Evolutionary conservation across 208 protist species (phyloP), one percentile per base, ranked within the genome.

Genomic region (Tritrichomonas musculus): DNA sequence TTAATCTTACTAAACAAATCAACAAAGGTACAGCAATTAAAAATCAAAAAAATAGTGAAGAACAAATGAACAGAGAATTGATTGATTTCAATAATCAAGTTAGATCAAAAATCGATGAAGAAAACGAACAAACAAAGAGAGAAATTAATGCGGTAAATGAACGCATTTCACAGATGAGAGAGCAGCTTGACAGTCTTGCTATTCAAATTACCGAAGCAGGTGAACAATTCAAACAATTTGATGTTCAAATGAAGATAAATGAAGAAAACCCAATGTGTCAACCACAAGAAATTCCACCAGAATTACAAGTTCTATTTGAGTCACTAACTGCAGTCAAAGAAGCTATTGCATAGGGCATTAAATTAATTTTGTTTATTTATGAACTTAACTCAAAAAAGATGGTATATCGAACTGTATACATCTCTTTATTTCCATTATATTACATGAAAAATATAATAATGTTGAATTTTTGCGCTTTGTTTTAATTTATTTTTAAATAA

Each of bases 301-400:
- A 88, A 36, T 47, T 88, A 14, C 33, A 88, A 14, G 20, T 33
- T 20, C 30, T 88, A 33, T 30, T 88, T n/a, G 41, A 88, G 27
- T 88, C 77, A 39, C 13, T 88, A 20, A n/a, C 25, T n/a, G 77
- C 77, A 27, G 77, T 88, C 9, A 53, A 57, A 39, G 77, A 49
- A 53, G 77, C 41, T 60, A 88, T 88, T 82, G 73, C 41, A 47
- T 82, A 82, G n/a, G n/a, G n/a, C n/a, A n/a, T n/a, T n/a, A n/a
- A n/a, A n/a, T n/a, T n/a, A n/a, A n/a, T n/a, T n/a, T n/a, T n/a
- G n/a, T n/a, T n/a, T n/a, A n/a, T n/a, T n/a, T n/a, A n/a, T n/a
- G n/a, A n/a, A n/a, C n/a, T n/a, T n/a, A n/a, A n/a, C n/a, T n/a
- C n/a, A n/a, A n/a, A n/a, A n/a, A n/a, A n/a, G n/a, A n/a, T n/a